phyloP scores from a whole-genome alignment of 768 basidiomycete species.

The Pleurotus tuber-regium region DNA sequence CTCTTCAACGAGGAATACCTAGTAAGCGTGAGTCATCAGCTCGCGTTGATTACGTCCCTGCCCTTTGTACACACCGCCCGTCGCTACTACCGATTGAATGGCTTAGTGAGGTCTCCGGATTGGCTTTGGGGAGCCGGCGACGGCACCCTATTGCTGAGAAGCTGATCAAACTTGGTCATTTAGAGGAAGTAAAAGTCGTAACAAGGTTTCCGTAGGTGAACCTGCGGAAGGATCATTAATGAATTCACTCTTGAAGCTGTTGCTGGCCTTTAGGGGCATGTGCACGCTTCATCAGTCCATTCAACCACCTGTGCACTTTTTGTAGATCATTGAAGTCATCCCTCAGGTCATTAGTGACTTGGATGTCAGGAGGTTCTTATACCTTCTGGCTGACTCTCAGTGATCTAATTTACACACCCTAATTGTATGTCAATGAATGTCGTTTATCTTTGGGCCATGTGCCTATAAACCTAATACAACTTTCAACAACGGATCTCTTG shows the following conservation, averaged over 20 bases:
- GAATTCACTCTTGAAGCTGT: constrained; percentile 33
- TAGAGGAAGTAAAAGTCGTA: constrained; percentile 85
- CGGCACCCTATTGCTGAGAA: constrained; percentile 41
- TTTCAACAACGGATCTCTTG: constrained; percentile 68
- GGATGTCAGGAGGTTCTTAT: constrained; percentile 18
- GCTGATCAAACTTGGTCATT: constrained; percentile 78
- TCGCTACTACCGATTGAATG: constrained; percentile 91
- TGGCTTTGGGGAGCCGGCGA: constrained; percentile 61
- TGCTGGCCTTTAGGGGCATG: constrained; percentile 30
- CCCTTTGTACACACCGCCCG: constrained; percentile 90
- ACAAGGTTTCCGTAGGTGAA: constrained; percentile 84
- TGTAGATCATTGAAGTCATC: constrained; percentile 25
- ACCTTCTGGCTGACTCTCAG: constrained; percentile 22
- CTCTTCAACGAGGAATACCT: constrained; percentile 91
- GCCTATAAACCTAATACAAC: constrained; percentile 32
- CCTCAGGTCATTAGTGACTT: constrained; percentile 16
- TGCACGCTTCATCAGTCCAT: constrained; percentile 34
- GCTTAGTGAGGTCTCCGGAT: constrained; percentile 87
- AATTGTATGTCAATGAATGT: constrained; percentile 25
- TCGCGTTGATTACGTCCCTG: constrained; percentile 88
- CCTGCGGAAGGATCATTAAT: constrained; percentile 76
- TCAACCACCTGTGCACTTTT: constrained; percentile 47
- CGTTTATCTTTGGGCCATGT: constrained; percentile 20
- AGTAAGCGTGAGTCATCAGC: constrained; percentile 87
- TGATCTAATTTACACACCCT: constrained; percentile 25